A percentile compares a stretch with the other conserved stretches of the same genome.
phyloP scores from a whole-genome alignment of 495 filamentous ascomycete species.

The Aspergillus sclerotioniger region DNA sequence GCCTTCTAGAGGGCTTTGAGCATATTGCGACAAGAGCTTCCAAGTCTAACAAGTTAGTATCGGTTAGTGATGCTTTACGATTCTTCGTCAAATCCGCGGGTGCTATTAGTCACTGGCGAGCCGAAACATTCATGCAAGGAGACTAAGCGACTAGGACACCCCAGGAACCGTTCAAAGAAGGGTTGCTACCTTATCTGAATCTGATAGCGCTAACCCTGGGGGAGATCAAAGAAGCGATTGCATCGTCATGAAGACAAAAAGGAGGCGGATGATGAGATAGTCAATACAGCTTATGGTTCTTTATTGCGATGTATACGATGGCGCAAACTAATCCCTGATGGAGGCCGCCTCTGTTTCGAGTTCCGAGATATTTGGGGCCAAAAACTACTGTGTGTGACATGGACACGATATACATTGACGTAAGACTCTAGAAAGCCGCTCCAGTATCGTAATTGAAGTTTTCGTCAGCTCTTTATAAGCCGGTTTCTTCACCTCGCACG shows the following conservation, averaged over 20 bases:
- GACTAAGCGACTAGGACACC: conserved; percentile 10
- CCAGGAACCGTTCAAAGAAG: background rate
- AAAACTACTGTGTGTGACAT: conserved; percentile 3
- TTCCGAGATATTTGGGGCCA: background rate
- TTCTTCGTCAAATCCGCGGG: background rate
- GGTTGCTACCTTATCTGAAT: conserved; percentile 6
- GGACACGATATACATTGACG: background rate
- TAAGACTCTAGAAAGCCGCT: background rate
- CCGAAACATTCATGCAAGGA: conserved; percentile 14
- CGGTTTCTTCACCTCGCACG: background rate
- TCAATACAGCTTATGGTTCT: background rate
- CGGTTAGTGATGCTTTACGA: background rate
- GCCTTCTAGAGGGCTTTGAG: conserved; percentile 11
- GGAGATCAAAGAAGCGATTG: background rate
- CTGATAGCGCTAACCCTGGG: background rate
- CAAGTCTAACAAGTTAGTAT: conserved; percentile 4
- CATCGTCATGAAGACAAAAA: background rate
- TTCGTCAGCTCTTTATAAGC: conserved; percentile 1
- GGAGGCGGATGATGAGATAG: background rate
- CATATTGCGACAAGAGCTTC: background rate
- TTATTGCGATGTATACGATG: background rate
- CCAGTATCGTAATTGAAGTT: background rate
- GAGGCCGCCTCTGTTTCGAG: background rate
- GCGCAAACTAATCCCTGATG: background rate
- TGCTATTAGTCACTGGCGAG: background rate